Evolutionary conservation across 768 basidiomycete species (phyloP).

Genomic region (Termitomyces sp.): DNA sequence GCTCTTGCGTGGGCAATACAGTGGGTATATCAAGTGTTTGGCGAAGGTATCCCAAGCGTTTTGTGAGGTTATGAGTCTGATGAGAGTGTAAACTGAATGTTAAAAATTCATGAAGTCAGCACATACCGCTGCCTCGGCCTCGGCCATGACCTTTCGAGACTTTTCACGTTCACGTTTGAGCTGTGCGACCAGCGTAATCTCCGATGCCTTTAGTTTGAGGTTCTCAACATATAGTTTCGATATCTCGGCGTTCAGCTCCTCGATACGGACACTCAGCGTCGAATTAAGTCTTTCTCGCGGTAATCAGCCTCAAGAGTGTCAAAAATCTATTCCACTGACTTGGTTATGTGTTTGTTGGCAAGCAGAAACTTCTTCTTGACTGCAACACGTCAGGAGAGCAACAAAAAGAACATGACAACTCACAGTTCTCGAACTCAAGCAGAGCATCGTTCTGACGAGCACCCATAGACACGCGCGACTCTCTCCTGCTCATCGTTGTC

Average conservation of each 20-base stretch:
- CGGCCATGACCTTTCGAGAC: constrained; percentile 62
- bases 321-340: constrained; percentile 40
- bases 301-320: background rate
- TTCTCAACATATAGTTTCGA: constrained; percentile 81
- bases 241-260: constrained; percentile 80
- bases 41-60: constrained; percentile 60
- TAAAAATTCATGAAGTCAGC: constrained; percentile 1
- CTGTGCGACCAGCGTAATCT: constrained; percentile 69
- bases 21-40: constrained; percentile 47
- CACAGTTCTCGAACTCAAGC: constrained; percentile 82
- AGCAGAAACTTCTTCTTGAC: constrained; percentile 92
- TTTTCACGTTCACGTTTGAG: constrained; percentile 79
- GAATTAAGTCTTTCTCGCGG: constrained; percentile 62
- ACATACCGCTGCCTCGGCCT: constrained; percentile 70
- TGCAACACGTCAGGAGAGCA: constrained; percentile 28
- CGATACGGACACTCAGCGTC: constrained; percentile 76
- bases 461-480: constrained; percentile 59
- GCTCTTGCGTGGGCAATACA: constrained; percentile 27
- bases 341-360: constrained; percentile 89
- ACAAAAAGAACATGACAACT: constrained; percentile 25
- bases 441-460: constrained; percentile 73
- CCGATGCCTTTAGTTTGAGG: constrained; percentile 72
- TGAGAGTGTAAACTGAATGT: constrained; percentile 8
- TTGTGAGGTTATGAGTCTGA: constrained; percentile 55
- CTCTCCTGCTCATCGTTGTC: constrained; percentile 50